Evolutionary conservation across 2,329 filamentous ascomycete genomes (phyloP).

Genomic region (Ophiostoma sp.): DNA sequence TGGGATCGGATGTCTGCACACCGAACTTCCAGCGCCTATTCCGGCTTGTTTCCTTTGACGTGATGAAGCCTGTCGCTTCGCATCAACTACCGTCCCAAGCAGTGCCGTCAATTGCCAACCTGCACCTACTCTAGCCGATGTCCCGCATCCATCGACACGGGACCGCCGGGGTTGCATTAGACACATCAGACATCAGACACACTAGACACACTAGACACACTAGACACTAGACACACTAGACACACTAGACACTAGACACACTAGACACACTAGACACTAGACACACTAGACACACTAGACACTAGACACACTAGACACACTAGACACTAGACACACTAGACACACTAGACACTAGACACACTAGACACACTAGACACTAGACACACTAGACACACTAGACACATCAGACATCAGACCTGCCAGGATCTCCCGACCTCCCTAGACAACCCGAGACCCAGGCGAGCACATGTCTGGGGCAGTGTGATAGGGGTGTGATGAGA

Average conservation of each 20-base stretch:
- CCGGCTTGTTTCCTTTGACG: neutral
- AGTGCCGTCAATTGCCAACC: neutral
- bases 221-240: too few species aligned
- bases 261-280: too few species aligned
- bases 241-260: too few species aligned
- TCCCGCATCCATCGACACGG: constrained; percentile 6
- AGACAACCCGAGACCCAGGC: too few species aligned
- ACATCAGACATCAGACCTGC: too few species aligned
- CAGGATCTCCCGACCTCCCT: too few species aligned
- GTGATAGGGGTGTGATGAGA: neutral
- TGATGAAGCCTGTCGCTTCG: neutral
- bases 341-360: too few species aligned
- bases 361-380: too few species aligned
- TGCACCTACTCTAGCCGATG: neutral
- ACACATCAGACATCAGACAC: neutral
- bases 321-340: neutral
- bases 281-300: too few species aligned
- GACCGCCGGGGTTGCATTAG: constrained; percentile 2
- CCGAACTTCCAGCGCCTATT: neutral
- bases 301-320: neutral
- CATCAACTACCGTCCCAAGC: neutral
- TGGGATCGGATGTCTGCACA: neutral
- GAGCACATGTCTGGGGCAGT: too few species aligned
- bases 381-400: too few species aligned
- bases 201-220: neutral